Evolutionary conservation across 2,329 filamentous ascomycete species (phyloP).

Genomic region (Talaromyces verruculosus): DNA sequence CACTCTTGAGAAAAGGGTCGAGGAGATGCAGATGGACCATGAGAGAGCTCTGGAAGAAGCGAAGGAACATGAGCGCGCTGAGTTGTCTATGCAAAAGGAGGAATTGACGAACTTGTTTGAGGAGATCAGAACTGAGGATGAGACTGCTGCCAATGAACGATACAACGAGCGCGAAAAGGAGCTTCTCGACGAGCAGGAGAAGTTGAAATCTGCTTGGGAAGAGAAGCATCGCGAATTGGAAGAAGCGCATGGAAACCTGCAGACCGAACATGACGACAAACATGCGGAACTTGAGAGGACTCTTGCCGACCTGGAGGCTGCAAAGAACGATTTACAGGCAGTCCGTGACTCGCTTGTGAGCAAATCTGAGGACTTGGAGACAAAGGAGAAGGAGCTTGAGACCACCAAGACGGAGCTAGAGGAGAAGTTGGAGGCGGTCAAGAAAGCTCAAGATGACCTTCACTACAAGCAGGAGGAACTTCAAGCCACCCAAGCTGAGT

Average conservation of each 20-base stretch:
- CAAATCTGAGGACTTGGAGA: constrained; percentile 31
- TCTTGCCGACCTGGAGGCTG: constrained; percentile 36
- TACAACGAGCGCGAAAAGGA: constrained; percentile 44
- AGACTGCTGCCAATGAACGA: constrained; percentile 39
- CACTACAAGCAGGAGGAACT: constrained; percentile 22
- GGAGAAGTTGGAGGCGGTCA: constrained; percentile 20
- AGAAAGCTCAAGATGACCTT: constrained; percentile 23
- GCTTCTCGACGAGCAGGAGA: constrained; percentile 42
- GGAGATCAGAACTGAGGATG: constrained; percentile 46
- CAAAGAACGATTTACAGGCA: constrained; percentile 34
- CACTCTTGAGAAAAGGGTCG: constrained; percentile 39
- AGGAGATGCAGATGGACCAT: constrained; percentile 49
- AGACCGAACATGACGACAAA: constrained; percentile 33
- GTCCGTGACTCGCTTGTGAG: constrained; percentile 30
- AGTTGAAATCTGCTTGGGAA: constrained; percentile 38
- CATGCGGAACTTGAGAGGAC: constrained; percentile 34
- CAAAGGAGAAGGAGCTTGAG: constrained; percentile 30
- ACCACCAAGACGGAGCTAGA: constrained; percentile 31
- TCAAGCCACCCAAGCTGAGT: constrained; percentile 24
- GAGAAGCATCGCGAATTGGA: constrained; percentile 41
- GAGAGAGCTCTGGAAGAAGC: constrained; percentile 37
- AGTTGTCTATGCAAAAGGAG: constrained; percentile 45
- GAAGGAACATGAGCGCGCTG: constrained; percentile 35
- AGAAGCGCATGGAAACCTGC: constrained; percentile 37
- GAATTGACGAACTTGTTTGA: constrained; percentile 51